Evolutionary conservation across 495 filamentous ascomycete genomes (phyloP), one percentile per base, ranked within the genome.

Genomic region (Tuber borchii): DNA sequence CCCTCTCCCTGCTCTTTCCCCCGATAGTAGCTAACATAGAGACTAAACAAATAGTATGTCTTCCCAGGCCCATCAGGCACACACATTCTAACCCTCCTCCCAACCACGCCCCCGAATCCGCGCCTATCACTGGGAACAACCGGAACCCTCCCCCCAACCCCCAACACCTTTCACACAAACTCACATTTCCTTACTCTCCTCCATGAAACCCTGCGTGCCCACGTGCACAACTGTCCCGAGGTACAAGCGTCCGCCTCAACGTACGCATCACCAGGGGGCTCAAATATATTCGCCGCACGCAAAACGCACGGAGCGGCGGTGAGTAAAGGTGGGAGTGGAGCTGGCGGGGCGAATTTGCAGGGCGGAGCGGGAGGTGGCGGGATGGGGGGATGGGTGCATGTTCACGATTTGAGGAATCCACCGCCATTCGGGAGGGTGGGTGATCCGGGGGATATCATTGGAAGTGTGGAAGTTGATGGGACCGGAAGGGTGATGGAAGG

Each of bases 371-470:
- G 94, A 2, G 92, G 93, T 22, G 93, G 87, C 1, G 93, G 93
- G 0, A 86, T 91, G 72, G 95, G 95, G 34, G 95, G 95, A 0
- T 95, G 91, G 86, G 88, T 97, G 26, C 95, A 99, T 86, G 87
- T 99, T 7, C 95, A 91, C 71, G 95, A 97, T 82, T 81, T 82
- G 79, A 86, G 95, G 76, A 91, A 92, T 72, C 92, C 93, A 26
- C 94, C 94, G 12, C 94, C 97, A 78, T 99, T 88, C 86, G 95
- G 95, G 0, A 84, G 95, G 71, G 97, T 97, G 80, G 92, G 95
- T 69, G 92, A 91, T 88, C 90, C 91, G 0, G 94, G 97, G 84
- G 93, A 98, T 85, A 98, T 98, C 74, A 90, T 98, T 81, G 95
- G 95, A 45, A 97, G 94, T 81, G 86, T 97, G 70, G 91, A 95